A percentile compares a stretch with the other conserved stretches of the same genome.
These are phyloP conservation scores for Trichophyton simii DNA, from an alignment of 2,329 filamentous ascomycete species.

Conservation along the genomic window DNA sequence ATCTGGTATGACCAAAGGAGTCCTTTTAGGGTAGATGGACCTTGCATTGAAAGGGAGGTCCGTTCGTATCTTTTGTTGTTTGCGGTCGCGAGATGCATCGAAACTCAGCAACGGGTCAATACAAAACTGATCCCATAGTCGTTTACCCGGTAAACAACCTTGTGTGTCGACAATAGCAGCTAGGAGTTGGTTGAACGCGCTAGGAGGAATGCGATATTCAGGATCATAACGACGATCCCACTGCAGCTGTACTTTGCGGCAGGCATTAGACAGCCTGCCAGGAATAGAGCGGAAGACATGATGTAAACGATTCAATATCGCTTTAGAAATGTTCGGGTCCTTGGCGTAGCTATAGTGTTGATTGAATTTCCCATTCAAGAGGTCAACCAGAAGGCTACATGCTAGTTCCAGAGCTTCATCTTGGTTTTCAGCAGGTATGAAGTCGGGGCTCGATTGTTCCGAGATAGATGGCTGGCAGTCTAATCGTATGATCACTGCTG, in stretches of 20 bases:
- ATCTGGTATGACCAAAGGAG: conserved; percentile 23
- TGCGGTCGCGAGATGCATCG: not conserved
- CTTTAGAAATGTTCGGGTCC: conserved; percentile 5
- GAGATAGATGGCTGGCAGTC: conserved; percentile 12
- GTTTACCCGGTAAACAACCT: conserved; percentile 37
- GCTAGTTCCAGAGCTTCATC: conserved; percentile 18
- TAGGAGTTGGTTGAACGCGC: conserved; percentile 42
- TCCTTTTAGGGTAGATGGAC: conserved; percentile 17
- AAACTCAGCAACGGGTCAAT: conserved; percentile 15
- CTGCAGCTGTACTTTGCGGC: conserved; percentile 14
- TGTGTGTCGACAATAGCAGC: conserved; percentile 41
- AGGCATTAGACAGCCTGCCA: conserved; percentile 21
- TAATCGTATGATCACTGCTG: conserved; percentile 30
- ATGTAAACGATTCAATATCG: conserved; percentile 20
- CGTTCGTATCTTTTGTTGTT: not conserved
- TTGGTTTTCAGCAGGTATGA: conserved; percentile 7
- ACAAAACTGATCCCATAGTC: conserved; percentile 40
- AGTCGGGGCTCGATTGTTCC: not conserved
- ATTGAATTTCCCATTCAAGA: conserved; percentile 27
- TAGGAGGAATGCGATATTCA: conserved; percentile 21
- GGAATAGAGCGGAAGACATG: conserved; percentile 23
- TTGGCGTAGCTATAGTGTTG: conserved; percentile 11
- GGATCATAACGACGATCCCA: conserved; percentile 14
- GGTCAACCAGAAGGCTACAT: conserved; percentile 22
- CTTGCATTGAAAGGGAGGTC: not conserved